Evolutionary conservation across 495 filamentous ascomycete genomes (phyloP), one percentile per base, ranked within the genome.

Genomic region (Mytilinidion resinicola): DNA sequence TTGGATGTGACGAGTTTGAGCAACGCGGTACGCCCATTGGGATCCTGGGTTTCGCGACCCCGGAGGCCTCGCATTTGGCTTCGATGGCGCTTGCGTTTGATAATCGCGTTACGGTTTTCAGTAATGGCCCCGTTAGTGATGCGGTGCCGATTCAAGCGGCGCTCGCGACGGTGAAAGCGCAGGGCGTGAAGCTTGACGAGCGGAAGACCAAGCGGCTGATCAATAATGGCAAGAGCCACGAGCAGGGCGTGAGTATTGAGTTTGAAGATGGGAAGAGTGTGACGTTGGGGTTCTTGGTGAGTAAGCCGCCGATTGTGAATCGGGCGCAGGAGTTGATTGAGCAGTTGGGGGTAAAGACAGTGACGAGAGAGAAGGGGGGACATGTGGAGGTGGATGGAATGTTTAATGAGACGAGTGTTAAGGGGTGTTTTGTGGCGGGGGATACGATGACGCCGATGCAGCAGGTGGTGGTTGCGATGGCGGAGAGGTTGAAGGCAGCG

Each of bases 371-470:
- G 17, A 55, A 51, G 51, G 60, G 60, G n/a, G 61, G 56, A 25
- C 42, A 59, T 55, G 47, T 63, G 17, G 37, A 21, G 14, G 42
- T 63, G 53, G 46, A 57, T 51, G n/a, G 19, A 12, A 53, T 60
- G 55, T 61, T 64, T 36, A 61, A 65, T 25, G 48, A 50, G 49
- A 65, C 62, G 20, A 65, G 51, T 53, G 59, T 61, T 7, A 25
- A 51, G 11, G 62, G 62, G 2, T 59, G 62, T 17, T 62, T 65
- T 51, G 62, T 59, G 0, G 62, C 59, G 15, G 62, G 62, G 25
- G 62, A 65, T 55, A 59, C 55, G 4, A 56, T 59, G 61, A 41
- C 50, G 1, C 15, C 55, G 61, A 55, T 63, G 35, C 59, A 63
- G 56, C 61, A 63, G 51, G 61, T 63, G 11, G 57, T 55, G 7